phyloP scores from a whole-genome alignment of 2,329 filamentous ascomycete genomes.

The Aureobasidium pullulans region DNA sequence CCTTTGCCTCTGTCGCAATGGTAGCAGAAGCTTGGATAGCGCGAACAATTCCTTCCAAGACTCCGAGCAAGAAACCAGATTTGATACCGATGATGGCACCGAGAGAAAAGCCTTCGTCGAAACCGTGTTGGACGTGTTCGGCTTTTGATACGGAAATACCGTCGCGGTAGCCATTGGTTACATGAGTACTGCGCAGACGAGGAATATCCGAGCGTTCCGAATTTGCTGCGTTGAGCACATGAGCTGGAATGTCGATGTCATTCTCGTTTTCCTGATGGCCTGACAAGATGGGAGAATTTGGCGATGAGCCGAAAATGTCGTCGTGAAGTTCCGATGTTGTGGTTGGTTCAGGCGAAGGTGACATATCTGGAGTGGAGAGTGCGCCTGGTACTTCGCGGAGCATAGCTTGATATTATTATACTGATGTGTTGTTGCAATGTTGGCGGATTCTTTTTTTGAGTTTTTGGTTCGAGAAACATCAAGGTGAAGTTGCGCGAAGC shows the following conservation, averaged over 20 bases:
- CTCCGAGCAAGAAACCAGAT: slow-evolving; percentile 67
- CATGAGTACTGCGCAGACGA: slow-evolving; percentile 66
- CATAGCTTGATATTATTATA: slow-evolving; percentile 15
- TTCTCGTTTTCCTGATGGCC: slow-evolving; percentile 5
- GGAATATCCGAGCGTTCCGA: slow-evolving; percentile 60
- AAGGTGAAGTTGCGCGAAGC: not conserved
- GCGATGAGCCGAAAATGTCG: slow-evolving; percentile 41
- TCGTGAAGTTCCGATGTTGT: slow-evolving; percentile 28
- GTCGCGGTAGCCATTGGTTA: slow-evolving; percentile 83
- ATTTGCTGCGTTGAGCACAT: slow-evolving; percentile 24
- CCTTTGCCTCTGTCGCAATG: slow-evolving; percentile 24
- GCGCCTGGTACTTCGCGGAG: slow-evolving; percentile 23
- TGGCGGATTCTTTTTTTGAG: not conserved
- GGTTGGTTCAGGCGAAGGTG: not conserved
- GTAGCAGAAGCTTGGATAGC: slow-evolving; percentile 26
- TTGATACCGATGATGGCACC: slow-evolving; percentile 72
- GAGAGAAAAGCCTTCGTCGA: slow-evolving; percentile 82
- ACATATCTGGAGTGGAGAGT: not conserved
- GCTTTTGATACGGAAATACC: slow-evolving; percentile 72
- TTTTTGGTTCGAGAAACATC: not conserved
- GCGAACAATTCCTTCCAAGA: slow-evolving; percentile 62
- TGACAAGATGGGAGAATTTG: slow-evolving; percentile 27
- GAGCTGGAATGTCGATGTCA: not conserved
- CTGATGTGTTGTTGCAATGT: not conserved
- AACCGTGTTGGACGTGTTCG: slow-evolving; percentile 71